Conservation (phyloP, 2,329 filamentous ascomycete species). For the Clarireedia sp. region DNA sequence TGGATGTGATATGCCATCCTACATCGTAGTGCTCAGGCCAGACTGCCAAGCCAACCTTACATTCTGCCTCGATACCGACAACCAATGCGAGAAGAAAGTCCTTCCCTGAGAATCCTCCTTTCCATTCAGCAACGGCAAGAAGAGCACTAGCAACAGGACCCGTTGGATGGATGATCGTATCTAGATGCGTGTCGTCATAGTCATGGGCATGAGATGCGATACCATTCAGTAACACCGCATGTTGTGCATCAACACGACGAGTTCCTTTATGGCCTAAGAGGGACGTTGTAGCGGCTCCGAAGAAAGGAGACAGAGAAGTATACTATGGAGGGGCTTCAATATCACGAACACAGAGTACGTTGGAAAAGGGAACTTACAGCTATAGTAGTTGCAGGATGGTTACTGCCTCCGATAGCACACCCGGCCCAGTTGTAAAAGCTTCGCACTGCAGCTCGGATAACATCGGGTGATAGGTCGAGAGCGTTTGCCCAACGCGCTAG, state of each 20-base stretch:
- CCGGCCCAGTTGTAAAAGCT: conserved; percentile 48
- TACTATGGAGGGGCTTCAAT: conserved; percentile 12
- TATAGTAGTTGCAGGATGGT: conserved; percentile 18
- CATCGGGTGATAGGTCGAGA: conserved; percentile 35
- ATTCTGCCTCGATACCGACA: conserved; percentile 44
- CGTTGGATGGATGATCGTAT: conserved; percentile 47
- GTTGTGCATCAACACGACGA: conserved; percentile 34
- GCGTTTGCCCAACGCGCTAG: conserved; percentile 40
- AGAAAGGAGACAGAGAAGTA: conserved; percentile 25
- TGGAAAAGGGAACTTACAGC: conserved; percentile 8
- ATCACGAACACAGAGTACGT: not conserved
- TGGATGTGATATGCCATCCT: conserved; percentile 47
- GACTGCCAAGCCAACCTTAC: conserved; percentile 44
- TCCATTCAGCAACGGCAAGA: conserved; percentile 39
- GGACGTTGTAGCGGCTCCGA: conserved; percentile 28
- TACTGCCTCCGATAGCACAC: conserved; percentile 43
- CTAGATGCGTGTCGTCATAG: conserved; percentile 49
- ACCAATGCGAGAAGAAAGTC: conserved; percentile 45
- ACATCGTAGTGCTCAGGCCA: conserved; percentile 47
- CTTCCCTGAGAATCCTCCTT: conserved; percentile 33
- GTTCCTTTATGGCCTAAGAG: conserved; percentile 29
- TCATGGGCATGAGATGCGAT: conserved; percentile 48
- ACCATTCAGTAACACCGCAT: conserved; percentile 45
- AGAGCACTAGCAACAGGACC: conserved; percentile 43
- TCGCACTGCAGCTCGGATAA: conserved; percentile 37